These are phyloP conservation scores for Zygosaccharomyces bisporus DNA, from an alignment of 805 yeast genomes.

Conservation along the genomic window DNA sequence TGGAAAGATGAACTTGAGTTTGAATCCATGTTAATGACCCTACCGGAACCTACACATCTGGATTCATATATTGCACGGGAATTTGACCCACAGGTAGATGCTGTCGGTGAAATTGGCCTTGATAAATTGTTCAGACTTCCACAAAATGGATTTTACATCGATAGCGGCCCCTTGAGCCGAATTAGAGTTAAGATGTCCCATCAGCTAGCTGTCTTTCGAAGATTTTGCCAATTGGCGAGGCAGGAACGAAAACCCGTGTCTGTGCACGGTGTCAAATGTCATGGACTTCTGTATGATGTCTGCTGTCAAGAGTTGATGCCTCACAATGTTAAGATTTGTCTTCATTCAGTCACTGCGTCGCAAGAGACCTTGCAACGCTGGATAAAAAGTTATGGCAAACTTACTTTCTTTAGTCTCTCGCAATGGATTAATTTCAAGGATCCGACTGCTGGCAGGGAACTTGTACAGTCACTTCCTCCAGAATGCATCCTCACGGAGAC, in stretches of 20 bases:
- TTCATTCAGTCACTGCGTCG: constrained; percentile 88
- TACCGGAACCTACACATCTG: constrained; percentile 62
- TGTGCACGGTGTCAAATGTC: constrained; percentile 81
- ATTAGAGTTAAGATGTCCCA: constrained; percentile 61
- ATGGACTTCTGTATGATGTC: constrained; percentile 53
- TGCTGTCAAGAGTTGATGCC: constrained; percentile 28
- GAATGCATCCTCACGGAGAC: constrained; percentile 48
- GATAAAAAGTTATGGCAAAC: constrained; percentile 27
- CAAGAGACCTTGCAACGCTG: constrained; percentile 57
- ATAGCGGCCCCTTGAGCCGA: constrained; percentile 39
- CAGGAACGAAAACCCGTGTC: constrained; percentile 52
- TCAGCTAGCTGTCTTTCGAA: constrained; percentile 52
- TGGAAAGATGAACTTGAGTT: constrained; percentile 31
- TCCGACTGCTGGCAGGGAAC: constrained; percentile 28
- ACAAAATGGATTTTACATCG: constrained; percentile 47
- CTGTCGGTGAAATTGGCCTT: constrained; percentile 89
- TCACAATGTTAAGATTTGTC: constrained; percentile 41
- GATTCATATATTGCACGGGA: constrained; percentile 31
- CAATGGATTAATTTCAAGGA: constrained; percentile 32
- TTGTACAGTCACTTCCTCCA: constrained; percentile 36
- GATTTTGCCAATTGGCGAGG: constrained; percentile 54
- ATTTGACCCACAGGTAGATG: constrained; percentile 24
- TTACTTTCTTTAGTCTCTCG: constrained; percentile 34
- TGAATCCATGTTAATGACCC: constrained; percentile 38
- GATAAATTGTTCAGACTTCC: constrained; percentile 77